phyloP scores from a whole-genome alignment of 768 basidiomycete species.

The Scleroderma bovista region DNA sequence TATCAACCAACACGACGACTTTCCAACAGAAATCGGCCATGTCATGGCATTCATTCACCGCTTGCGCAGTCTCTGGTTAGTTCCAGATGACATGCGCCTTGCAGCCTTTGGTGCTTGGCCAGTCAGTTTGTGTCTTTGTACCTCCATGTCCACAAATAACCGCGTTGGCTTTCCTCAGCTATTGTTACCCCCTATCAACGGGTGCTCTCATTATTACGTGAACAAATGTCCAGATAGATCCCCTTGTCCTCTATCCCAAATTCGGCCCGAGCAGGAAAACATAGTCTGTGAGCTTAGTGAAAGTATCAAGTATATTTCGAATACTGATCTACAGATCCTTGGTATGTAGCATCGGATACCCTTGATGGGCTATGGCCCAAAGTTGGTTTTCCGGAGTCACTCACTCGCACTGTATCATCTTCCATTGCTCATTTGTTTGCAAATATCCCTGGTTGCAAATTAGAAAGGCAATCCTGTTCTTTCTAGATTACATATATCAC shows the following conservation, averaged over 20 bases:
- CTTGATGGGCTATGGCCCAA: neutral
- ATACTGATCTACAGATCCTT: neutral
- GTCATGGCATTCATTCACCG: conserved; percentile 15
- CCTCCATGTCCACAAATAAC: neutral
- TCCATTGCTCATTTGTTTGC: conserved; percentile 12
- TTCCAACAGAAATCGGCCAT: conserved; percentile 13
- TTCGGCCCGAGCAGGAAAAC: conserved; percentile 11
- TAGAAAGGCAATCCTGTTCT: conserved; percentile 10
- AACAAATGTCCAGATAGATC: neutral
- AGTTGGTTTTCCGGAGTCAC: conserved; percentile 7
- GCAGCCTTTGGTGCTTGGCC: conserved; percentile 19
- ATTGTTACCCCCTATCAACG: conserved; percentile 2
- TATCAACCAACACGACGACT: conserved; percentile 4
- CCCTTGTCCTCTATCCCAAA: conserved; percentile 12
- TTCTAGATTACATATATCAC: conserved; percentile 1
- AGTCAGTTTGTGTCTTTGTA: conserved; percentile 10
- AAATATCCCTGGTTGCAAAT: conserved; percentile 10
- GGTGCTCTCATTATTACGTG: neutral
- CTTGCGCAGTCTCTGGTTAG: conserved; percentile 20
- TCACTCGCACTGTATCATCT: conserved; percentile 6
- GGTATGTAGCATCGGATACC: too few relatives aligned
- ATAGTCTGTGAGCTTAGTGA: neutral
- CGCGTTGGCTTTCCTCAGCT: conserved; percentile 6
- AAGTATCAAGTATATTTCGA: neutral
- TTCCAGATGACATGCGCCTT: conserved; percentile 11